A percentile compares a stretch with the other conserved stretches of the same genome.
Evolutionary conservation across 2,329 filamentous ascomycete genomes (phyloP).

Genomic region (Pseudocercospora crystallina): DNA sequence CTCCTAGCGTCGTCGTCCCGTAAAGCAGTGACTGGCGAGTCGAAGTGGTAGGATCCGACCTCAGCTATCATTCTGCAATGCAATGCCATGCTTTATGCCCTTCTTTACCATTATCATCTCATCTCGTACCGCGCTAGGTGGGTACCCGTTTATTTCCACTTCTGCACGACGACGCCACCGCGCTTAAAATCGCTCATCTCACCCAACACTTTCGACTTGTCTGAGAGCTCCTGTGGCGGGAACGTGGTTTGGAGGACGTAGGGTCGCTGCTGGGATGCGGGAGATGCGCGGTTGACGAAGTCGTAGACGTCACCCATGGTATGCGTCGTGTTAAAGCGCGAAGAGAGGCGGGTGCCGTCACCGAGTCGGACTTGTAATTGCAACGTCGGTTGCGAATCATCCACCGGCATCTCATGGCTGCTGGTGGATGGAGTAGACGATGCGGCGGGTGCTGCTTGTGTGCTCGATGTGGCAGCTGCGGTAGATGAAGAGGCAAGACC

Average conservation of each 20-base stretch:
- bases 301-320: slow-evolving; percentile 76
- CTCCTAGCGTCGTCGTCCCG: too few relatives aligned
- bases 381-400: slow-evolving; percentile 66
- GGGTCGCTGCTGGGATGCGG: slow-evolving; percentile 56
- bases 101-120: too few relatives aligned
- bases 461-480: slow-evolving; percentile 33
- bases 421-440: slow-evolving; percentile 39
- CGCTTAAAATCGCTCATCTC: slow-evolving; percentile 53
- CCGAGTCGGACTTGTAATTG: slow-evolving; percentile 75
- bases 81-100: too few relatives aligned
- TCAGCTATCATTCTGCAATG: too few relatives aligned
- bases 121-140: too few relatives aligned
- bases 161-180: slow-evolving; percentile 57
- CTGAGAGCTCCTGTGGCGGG: slow-evolving; percentile 75
- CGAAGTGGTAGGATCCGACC: too few relatives aligned
- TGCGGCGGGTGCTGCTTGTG: slow-evolving; percentile 32
- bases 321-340: slow-evolving; percentile 76
- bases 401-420: slow-evolving; percentile 49
- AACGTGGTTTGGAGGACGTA: slow-evolving; percentile 82
- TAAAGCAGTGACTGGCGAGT: too few relatives aligned
- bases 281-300: slow-evolving; percentile 67
- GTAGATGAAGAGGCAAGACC: slow-evolving; percentile 49
- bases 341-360: slow-evolving; percentile 73
- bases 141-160: slow-evolving; percentile 44
- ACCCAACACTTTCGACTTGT: slow-evolving; percentile 54